Conservation (phyloP, 2,329 filamentous ascomycete species). For the Alternaria sp. region DNA sequence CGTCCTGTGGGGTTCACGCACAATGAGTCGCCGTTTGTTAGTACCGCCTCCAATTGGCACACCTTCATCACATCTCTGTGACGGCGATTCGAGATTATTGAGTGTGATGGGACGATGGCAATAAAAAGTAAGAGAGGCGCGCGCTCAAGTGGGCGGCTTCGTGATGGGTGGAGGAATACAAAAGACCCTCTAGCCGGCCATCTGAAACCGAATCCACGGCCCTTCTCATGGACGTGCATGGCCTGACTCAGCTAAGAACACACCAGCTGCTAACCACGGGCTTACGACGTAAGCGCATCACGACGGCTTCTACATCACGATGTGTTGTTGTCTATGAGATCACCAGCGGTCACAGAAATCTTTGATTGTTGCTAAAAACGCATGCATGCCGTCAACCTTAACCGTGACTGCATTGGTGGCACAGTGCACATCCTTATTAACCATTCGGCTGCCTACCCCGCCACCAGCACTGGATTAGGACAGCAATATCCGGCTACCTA, state of each 20-base stretch:
- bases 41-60: slow-evolving; percentile 24
- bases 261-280: slow-evolving; percentile 18
- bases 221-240: slow-evolving; percentile 20
- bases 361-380: slow-evolving; percentile 23
- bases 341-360: background rate
- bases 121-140: slow-evolving; percentile 30
- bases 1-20: slow-evolving; percentile 13
- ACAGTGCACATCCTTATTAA: slow-evolving; percentile 17
- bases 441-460: slow-evolving; percentile 15
- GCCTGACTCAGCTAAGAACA: slow-evolving; percentile 25
- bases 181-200: slow-evolving; percentile 16
- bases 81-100: slow-evolving; percentile 26
- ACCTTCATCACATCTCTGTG: slow-evolving; percentile 27
- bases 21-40: slow-evolving; percentile 26
- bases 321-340: slow-evolving; percentile 11
- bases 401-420: slow-evolving; percentile 19
- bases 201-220: slow-evolving; percentile 29
- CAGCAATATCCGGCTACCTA: slow-evolving; percentile 7
- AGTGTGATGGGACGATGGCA: slow-evolving; percentile 26
- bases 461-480: slow-evolving; percentile 11
- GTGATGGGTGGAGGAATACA: slow-evolving; percentile 23
- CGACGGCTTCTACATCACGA: slow-evolving; percentile 14
- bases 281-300: slow-evolving; percentile 7
- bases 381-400: slow-evolving; percentile 12
- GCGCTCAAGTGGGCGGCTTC: slow-evolving; percentile 32